Evolutionary conservation across 2,329 filamentous ascomycete genomes (phyloP).

Genomic region (Fusarium pseudograminearum): DNA sequence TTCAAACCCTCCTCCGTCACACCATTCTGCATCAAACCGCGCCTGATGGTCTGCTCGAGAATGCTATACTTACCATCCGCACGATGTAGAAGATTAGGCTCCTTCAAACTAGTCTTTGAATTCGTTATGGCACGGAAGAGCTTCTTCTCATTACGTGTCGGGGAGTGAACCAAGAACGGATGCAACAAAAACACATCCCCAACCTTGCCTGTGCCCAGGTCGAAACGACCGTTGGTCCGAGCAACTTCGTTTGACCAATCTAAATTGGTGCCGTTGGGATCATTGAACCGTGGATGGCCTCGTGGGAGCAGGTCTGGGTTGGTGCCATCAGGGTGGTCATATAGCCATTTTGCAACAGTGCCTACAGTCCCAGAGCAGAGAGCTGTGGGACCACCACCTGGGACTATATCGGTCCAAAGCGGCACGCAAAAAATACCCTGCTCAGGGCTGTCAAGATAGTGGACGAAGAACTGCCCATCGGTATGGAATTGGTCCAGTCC

Average conservation of each 20-base stretch:
- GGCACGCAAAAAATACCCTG: background rate
- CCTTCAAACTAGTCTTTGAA: background rate
- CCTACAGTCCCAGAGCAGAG: background rate
- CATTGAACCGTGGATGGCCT: background rate
- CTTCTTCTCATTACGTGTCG: background rate
- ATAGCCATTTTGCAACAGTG: background rate
- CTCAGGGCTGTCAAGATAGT: background rate
- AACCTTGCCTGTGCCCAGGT: background rate
- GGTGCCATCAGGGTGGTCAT: background rate
- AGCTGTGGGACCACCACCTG: background rate
- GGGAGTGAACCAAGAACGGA: background rate
- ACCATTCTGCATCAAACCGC: background rate
- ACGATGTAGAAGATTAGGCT: background rate
- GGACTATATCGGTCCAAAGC: background rate
- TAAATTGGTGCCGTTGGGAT: background rate
- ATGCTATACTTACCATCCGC: background rate
- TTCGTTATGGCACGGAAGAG: background rate
- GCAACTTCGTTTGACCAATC: background rate
- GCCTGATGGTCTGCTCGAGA: background rate
- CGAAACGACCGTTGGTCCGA: background rate
- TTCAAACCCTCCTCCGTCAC: background rate
- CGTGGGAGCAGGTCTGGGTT: background rate
- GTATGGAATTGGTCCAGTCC: background rate
- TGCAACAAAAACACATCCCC: background rate
- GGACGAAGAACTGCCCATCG: background rate